Evolutionary conservation across 306 rosid genomes (phyloP).

Genomic region (Medicago truncatula): MtrunA17r5.0-ANR NC_053042.1:51598501-51599000

Average conservation of each 20-base stretch:
- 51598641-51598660: slow-evolving; percentile 51
- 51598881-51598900: too few species aligned
- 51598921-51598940: too few species aligned
- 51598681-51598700: slow-evolving; percentile 64
- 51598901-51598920: too few species aligned
- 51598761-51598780: slow-evolving; percentile 50
- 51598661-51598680: slow-evolving; percentile 59
- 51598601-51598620: not conserved
- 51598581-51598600: not conserved
- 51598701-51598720: slow-evolving; percentile 68
- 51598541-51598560: not conserved
- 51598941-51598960: too few species aligned
- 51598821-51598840: slow-evolving; percentile 56
- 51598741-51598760: slow-evolving; percentile 53
- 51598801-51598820: slow-evolving; percentile 49
- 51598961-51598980: too few species aligned
- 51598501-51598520: slow-evolving; percentile 38
- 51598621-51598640: slow-evolving; percentile 58
- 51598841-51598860: slow-evolving; percentile 53
- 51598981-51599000: too few species aligned
- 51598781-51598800: slow-evolving; percentile 34
- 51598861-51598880: too few species aligned
- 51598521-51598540: slow-evolving; percentile 55
- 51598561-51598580: not conserved
- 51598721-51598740: slow-evolving; percentile 59